Evolutionary conservation across 75 land plant species (phyloP), one percentile per base, ranked within the genome.

Genomic region (Gnetum montanum): DNA sequence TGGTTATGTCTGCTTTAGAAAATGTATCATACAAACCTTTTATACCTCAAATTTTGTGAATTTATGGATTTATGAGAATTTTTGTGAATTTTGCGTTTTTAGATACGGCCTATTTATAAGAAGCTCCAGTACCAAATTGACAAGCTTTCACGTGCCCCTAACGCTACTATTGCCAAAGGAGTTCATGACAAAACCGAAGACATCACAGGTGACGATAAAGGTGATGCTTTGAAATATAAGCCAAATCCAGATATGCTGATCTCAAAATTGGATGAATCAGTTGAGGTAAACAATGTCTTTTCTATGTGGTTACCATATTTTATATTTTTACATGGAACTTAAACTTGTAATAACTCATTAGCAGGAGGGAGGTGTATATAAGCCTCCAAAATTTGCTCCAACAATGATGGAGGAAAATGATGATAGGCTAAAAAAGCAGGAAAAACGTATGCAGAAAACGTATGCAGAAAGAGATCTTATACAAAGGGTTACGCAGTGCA

Each of bases 41-140:
- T n/a, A n/a, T n/a, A n/a, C n/a, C n/a, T n/a, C n/a, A n/a, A n/a
- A n/a, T n/a, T n/a, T n/a, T n/a, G n/a, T n/a, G n/a, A n/a, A n/a
- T n/a, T n/a, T n/a, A n/a, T n/a, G n/a, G n/a, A n/a, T n/a, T n/a
- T n/a, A n/a, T n/a, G n/a, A n/a, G n/a, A n/a, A n/a, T n/a, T n/a
- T n/a, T n/a, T n/a, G n/a, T n/a, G n/a, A n/a, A n/a, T n/a, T n/a
- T n/a, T n/a, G n/a, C n/a, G n/a, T n/a, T n/a, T n/a, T 92, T 40
- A 91, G 92, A 77, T 91, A 58, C 88, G 93, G 1, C 86, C 91
- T 24, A 69, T 91, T 49, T 92, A 91, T 37, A 91, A 83, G 60
- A 87, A 91, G 50, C 71, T 87, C 16, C 78, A 87, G 45, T 91
- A 91, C 54, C 85, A 87, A 70, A 69, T 87, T 34, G 85, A 84